Percentiles rank a stretch among this genome's conserved stretches.
phyloP scores from a whole-genome alignment of 495 filamentous ascomycete species.

The Geoglossum glabrum region DNA sequence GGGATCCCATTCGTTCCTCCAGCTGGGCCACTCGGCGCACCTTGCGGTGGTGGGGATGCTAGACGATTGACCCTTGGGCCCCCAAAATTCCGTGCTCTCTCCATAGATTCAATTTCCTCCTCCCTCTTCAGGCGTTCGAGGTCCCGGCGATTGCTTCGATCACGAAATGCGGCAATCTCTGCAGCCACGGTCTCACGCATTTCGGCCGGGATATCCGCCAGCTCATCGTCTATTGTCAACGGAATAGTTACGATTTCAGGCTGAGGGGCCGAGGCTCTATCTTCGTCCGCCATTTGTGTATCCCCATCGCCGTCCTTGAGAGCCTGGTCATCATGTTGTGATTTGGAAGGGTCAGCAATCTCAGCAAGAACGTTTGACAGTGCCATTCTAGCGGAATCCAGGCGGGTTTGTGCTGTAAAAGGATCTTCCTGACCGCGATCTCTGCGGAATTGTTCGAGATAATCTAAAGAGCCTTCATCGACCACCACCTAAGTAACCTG shows the following conservation, averaged over 20 bases:
- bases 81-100: slow-evolving; percentile 50
- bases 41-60: slow-evolving; percentile 40
- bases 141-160: slow-evolving; percentile 70
- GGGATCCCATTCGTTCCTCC: slow-evolving; percentile 69
- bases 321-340: slow-evolving; percentile 25
- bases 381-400: slow-evolving; percentile 42
- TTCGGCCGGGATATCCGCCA: slow-evolving; percentile 87
- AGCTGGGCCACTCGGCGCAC: slow-evolving; percentile 45
- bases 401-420: slow-evolving; percentile 39
- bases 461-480: slow-evolving; percentile 62
- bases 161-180: slow-evolving; percentile 86
- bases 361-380: slow-evolving; percentile 47
- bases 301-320: slow-evolving; percentile 44
- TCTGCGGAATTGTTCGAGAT: slow-evolving; percentile 60
- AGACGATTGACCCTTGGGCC: slow-evolving; percentile 43
- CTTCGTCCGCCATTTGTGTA: slow-evolving; percentile 46
- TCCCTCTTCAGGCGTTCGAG: slow-evolving; percentile 69
- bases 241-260: slow-evolving; percentile 83
- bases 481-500: slow-evolving; percentile 35
- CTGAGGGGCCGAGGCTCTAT: slow-evolving; percentile 25
- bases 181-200: slow-evolving; percentile 92
- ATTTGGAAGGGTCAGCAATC: slow-evolving; percentile 46
- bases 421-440: slow-evolving; percentile 44
- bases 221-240: slow-evolving; percentile 75
- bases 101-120: slow-evolving; percentile 80